A percentile compares a stretch with the other conserved stretches of the same genome.
Evolutionary conservation across 2,329 filamentous ascomycete species (phyloP).

Genomic region (Nigrograna mackinnonii): DNA sequence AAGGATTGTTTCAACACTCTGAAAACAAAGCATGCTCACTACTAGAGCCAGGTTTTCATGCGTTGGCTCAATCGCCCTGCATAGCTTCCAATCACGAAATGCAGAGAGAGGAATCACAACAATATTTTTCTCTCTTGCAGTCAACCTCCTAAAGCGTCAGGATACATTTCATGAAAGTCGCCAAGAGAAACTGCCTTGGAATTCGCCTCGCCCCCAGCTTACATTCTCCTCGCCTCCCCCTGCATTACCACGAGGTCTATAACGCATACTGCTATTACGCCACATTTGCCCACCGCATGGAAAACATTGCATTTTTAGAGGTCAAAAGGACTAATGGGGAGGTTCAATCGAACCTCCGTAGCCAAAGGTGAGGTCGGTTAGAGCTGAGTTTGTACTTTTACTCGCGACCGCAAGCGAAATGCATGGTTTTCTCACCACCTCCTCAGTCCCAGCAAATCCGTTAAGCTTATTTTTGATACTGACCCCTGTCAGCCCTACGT

Average conservation of each 20-base stretch:
- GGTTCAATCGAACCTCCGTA: neutral
- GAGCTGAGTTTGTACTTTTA: neutral
- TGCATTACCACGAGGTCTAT: neutral
- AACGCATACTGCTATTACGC: constrained; percentile 1
- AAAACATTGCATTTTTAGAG: neutral
- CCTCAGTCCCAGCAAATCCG: neutral
- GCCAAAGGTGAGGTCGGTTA: neutral
- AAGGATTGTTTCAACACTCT: too few species aligned
- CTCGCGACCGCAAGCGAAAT: neutral
- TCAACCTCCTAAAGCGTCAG: neutral
- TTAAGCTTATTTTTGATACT: constrained; percentile 9
- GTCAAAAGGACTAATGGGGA: neutral
- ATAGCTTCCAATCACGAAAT: too few species aligned
- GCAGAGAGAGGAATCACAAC: too few species aligned
- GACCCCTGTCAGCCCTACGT: constrained; percentile 9
- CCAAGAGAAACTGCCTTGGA: constrained; percentile 8
- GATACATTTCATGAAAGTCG: neutral
- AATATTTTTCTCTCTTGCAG: neutral
- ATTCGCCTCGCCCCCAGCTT: constrained; percentile 12
- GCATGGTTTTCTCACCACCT: constrained; percentile 1
- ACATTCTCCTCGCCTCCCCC: constrained; percentile 7
- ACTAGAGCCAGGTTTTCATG: too few species aligned
- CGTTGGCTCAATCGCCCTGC: too few species aligned
- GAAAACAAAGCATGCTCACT: too few species aligned
- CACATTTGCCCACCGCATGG: neutral